A percentile compares a stretch with the other conserved stretches of the same genome.
Evolutionary conservation across 2,329 filamentous ascomycete genomes (phyloP).

Genomic region (Fusarium falciforme): DNA sequence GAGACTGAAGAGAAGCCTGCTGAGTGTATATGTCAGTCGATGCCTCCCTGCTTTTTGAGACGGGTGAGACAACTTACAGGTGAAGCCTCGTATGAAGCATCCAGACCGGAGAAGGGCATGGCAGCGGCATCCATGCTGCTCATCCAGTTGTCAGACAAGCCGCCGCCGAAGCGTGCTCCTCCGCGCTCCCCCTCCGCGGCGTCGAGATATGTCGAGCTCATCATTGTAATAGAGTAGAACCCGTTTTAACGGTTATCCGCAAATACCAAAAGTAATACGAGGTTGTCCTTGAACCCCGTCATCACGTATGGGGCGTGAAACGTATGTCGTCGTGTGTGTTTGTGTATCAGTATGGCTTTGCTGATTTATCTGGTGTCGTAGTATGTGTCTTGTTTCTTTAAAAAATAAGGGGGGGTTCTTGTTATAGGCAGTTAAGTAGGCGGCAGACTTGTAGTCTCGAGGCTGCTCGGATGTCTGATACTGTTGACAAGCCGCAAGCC

Average conservation of each 20-base stretch:
- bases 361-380: neutral
- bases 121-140: conserved; percentile 27
- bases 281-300: conserved; percentile 39
- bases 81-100: conserved; percentile 34
- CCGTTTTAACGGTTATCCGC: conserved; percentile 34
- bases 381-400: neutral
- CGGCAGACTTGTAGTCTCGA: conserved; percentile 44
- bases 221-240: conserved; percentile 25
- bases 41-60: neutral
- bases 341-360: conserved; percentile 5
- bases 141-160: conserved; percentile 35
- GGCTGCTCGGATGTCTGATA: conserved; percentile 40
- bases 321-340: neutral
- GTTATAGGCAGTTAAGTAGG: conserved; percentile 42
- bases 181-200: conserved; percentile 24
- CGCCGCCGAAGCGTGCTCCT: conserved; percentile 15
- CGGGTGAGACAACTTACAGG: conserved; percentile 24
- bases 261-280: conserved; percentile 42
- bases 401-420: conserved; percentile 21
- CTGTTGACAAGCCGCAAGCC: conserved; percentile 42
- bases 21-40: conserved; percentile 2
- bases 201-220: conserved; percentile 41
- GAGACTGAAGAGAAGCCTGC: conserved; percentile 37
- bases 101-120: conserved; percentile 38
- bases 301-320: conserved; percentile 33